Base-by-base conservation (phyloP, 495 filamentous ascomycete species). In the Lasiosphaeria hispida region DNA sequence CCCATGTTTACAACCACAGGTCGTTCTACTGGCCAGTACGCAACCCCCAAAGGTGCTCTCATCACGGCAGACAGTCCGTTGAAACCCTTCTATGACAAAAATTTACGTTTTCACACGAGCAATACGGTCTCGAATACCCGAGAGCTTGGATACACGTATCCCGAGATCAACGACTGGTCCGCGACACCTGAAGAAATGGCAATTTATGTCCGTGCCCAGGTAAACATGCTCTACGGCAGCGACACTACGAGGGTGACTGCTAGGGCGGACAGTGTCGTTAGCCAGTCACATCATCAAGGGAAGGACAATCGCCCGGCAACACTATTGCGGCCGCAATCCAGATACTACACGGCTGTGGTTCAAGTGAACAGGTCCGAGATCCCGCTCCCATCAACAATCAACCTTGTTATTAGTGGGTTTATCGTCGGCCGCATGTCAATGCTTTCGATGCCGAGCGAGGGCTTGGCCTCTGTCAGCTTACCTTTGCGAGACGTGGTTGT, bases 61-160 rank as follows among this genome's bases (percentile, higher is more conserved):
- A 63, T 75, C 33, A 71, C 72, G 5, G 70, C 72, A 7, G 62
- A 67, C 42, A 75, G 70, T 48, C 72, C 75, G 1, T 57, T 80
- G n/a, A 72, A 74, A 51, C 79, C 79, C 0, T 81, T 80, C 62
- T 74, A 71, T 52, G 59, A 68, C 36, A 60, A 62, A 43, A 60
- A 68, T 10, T 11, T 53, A 2, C 51, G 51, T 9, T 73, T 80
- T 58, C 70, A 72, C 58, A 80, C 74, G 7, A 73, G 75, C 14
- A 59, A 68, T n/a, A 66, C 65, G 5, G 70, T 73, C 10, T 54
- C 66, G 0, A 53, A 57, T 0, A 60, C 67, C 14, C 62, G 62
- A 11, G 43, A 43, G 1, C 69, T 83, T 30, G 78, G 78, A 13
- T 81, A 83, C 53, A 73, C 72, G 2, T 80, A 81, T 56, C 72